phyloP scores from a whole-genome alignment of 805 yeast species.

The Ogataea ganodermae region DNA sequence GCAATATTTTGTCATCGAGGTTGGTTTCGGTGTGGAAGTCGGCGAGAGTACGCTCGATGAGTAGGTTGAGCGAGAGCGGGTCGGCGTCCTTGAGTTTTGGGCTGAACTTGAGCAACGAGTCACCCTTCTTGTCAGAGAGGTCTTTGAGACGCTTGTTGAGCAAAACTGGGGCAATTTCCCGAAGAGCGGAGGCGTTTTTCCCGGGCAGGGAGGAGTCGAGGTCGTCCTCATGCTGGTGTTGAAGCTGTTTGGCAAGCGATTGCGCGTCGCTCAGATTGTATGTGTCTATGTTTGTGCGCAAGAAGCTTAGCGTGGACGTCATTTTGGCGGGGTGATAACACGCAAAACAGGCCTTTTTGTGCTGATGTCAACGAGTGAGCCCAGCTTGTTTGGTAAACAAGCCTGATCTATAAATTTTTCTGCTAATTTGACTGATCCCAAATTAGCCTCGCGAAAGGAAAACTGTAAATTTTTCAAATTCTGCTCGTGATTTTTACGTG shows the following conservation, averaged over 20 bases:
- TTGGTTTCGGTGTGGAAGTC: slow-evolving; percentile 14
- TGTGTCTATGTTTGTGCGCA: neutral
- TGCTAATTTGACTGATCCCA: neutral
- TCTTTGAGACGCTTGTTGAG: slow-evolving; percentile 13
- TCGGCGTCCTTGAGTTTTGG: slow-evolving; percentile 9
- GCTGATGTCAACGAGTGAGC: neutral
- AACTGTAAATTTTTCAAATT: neutral
- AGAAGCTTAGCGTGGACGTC: neutral
- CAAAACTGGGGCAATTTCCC: slow-evolving; percentile 2
- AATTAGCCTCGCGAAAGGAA: neutral
- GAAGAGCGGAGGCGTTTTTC: too few relatives aligned
- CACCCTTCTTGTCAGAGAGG: slow-evolving; percentile 13
- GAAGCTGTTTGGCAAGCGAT: slow-evolving; percentile 10
- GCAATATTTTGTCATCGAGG: slow-evolving; percentile 3
- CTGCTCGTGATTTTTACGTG: too few relatives aligned
- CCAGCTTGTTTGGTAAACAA: slow-evolving; percentile 4
- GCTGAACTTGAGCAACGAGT: slow-evolving; percentile 17
- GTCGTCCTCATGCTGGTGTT: slow-evolving; percentile 11
- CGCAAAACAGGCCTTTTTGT: neutral
- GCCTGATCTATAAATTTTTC: neutral
- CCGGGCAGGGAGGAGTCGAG: neutral
- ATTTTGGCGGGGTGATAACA: neutral
- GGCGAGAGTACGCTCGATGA: slow-evolving; percentile 23
- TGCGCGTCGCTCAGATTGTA: slow-evolving; percentile 1
- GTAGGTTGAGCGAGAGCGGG: slow-evolving; percentile 16